These are phyloP conservation scores for Epichloe gansuensis DNA, from an alignment of 2,329 filamentous ascomycete species.

Conservation along the genomic window DNA sequence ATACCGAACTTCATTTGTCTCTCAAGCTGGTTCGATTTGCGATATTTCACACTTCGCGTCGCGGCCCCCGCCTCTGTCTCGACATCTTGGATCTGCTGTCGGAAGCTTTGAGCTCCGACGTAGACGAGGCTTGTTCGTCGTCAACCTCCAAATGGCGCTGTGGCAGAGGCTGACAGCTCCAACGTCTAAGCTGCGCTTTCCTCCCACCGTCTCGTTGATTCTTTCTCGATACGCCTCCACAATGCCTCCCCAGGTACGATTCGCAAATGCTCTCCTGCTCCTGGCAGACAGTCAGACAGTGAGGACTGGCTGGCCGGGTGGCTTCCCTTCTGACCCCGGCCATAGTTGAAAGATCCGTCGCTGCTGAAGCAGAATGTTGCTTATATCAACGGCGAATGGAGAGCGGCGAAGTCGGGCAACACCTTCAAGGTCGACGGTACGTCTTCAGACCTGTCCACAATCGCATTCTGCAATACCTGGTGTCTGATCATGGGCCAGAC, in stretches of 20 bases:
- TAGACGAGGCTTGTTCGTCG: background rate
- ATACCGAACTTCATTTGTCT: too few species aligned
- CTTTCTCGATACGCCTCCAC: conserved; percentile 30
- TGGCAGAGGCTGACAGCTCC: conserved; percentile 19
- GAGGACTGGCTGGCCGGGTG: background rate
- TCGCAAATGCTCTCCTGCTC: background rate
- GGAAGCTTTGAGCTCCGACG: conserved; percentile 1
- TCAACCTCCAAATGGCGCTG: conserved; percentile 16
- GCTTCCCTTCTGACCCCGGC: background rate
- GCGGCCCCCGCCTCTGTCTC: background rate
- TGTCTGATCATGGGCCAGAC: conserved; percentile 30
- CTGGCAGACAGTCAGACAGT: background rate
- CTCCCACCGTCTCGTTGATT: conserved; percentile 15
- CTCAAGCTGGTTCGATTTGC: too few species aligned
- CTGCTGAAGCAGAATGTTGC: conserved; percentile 71
- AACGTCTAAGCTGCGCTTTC: conserved; percentile 17
- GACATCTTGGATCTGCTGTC: background rate
- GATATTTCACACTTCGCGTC: too few species aligned
- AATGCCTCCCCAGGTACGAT: conserved; percentile 31
- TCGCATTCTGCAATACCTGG: too few species aligned
- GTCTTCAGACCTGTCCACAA: conserved; percentile 1
- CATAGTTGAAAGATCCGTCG: conserved; percentile 61
- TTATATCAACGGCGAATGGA: conserved; percentile 91
- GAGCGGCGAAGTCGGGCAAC: conserved; percentile 71
- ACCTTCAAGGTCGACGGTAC: conserved; percentile 75